Evolutionary conservation across 371 early-diverging fungal species (phyloP), one percentile per base, ranked within the genome.

Genomic region (Mortierella sp.): DNA sequence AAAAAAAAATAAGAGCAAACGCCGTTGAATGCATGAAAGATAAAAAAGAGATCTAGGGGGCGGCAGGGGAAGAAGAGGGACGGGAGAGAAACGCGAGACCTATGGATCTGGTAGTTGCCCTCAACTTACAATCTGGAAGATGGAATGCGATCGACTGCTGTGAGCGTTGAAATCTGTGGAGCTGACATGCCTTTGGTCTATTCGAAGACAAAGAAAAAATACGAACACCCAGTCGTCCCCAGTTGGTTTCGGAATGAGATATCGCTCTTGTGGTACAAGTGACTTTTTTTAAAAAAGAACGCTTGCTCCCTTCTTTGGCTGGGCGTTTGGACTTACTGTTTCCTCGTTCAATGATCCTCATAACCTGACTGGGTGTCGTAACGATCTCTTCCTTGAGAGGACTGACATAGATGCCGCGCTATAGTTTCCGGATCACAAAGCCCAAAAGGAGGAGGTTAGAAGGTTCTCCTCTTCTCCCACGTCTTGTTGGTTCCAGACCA

Each of bases 331-430:
- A 54, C 67, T 45, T 86, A 85, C 90, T 79, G 81, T 96, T 94
- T 46, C 98, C 97, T 49, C 82, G 82, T 26, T 84, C 81, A 49
- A 98, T 88, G 43, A 95, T 83, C 21, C 87, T 81, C 80, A 91
- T 84, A 16, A 94, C 94, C 70, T 97, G 93, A 31, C 85, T 83
- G 0, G 92, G 89, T 23, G 86, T 87, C n/a, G 91, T 89, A 13
- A 99, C 95, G 42, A 96, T 90, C 55, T 95, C 92, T 74, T 97
- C 96, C 30, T 90, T 92, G 49, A 96, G 78, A 8, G 94, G 93
- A 45, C 89, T 88, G 5, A 96, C 95, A 76, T 92, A 96, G 1
- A 95, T 91, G 28, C 95, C 97, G 54, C 91, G 83, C 90, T 91
- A 80, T 16, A 47, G 30, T 34, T 34, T 10, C 34, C 34, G 7